A percentile compares a stretch with the other conserved stretches of the same genome.
Evolutionary conservation across 805 yeast species (phyloP).

Genomic region (Candida saitoana): DNA sequence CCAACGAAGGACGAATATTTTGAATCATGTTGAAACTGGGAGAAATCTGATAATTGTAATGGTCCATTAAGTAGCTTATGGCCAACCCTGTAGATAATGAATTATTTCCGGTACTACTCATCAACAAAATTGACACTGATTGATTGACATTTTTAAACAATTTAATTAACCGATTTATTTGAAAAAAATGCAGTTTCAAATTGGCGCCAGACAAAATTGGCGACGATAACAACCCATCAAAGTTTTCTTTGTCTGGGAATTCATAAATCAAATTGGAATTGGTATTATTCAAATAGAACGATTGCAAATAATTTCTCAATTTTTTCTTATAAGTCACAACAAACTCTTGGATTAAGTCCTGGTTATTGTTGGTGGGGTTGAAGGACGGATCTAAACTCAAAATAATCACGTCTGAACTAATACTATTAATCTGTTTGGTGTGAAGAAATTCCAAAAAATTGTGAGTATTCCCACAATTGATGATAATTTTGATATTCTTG

Average conservation of each 20-base stretch:
- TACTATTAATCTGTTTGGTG: conserved; percentile 12
- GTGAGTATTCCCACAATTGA: conserved; percentile 35
- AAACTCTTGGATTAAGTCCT: conserved; percentile 21
- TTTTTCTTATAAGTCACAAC: conserved; percentile 26
- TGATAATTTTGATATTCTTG: conserved; percentile 32
- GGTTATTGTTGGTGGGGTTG: conserved; percentile 15
- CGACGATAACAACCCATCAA: conserved; percentile 18
- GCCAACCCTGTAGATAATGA: conserved; percentile 29
- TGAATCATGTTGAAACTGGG: conserved; percentile 24
- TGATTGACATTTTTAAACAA: conserved; percentile 31
- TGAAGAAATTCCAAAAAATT: conserved; percentile 26
- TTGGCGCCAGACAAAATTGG: conserved; percentile 36
- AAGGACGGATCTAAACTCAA: conserved; percentile 35
- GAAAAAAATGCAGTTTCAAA: conserved; percentile 33
- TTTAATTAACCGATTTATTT: conserved; percentile 30
- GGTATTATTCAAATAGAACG: conserved; percentile 33
- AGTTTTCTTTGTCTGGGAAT: conserved; percentile 20
- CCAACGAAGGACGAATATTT: conserved; percentile 14
- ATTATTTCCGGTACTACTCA: conserved; percentile 28
- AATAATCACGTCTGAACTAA: conserved; percentile 35
- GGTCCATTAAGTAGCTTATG: conserved; percentile 38
- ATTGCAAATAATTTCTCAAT: conserved; percentile 34
- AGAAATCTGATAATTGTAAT: conserved; percentile 30
- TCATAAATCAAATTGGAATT: conserved; percentile 27
- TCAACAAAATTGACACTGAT: conserved; percentile 27